Conservation (phyloP, 306 rosid genomes). For the Vicia villosa region DNA sequence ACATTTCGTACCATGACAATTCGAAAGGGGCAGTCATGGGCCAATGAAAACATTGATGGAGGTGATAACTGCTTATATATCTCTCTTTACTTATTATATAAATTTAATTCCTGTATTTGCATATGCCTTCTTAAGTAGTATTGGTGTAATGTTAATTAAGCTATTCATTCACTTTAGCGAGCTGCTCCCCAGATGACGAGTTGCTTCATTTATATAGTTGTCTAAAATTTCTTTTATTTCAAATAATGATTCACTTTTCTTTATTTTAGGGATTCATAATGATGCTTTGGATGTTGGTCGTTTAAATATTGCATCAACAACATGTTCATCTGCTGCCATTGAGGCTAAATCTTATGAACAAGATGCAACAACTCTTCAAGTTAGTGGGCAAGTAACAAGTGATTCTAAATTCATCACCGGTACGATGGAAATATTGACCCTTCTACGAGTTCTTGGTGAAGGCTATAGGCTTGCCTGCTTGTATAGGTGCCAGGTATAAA, state of each 20-base stretch:
- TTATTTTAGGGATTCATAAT: constrained; percentile 61
- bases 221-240: constrained; percentile 14
- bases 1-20: constrained; percentile 67
- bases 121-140: constrained; percentile 22
- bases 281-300: constrained; percentile 67
- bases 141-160: constrained; percentile 7
- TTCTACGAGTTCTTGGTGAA: constrained; percentile 85
- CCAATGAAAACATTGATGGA: constrained; percentile 87
- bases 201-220: constrained; percentile 5
- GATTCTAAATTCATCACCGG: constrained; percentile 64
- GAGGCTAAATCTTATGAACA: constrained; percentile 67
- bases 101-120: constrained; percentile 7
- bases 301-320: constrained; percentile 49
- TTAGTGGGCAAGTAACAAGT: constrained; percentile 50
- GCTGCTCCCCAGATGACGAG: constrained; percentile 14
- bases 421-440: constrained; percentile 69
- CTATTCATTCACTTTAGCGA: constrained; percentile 9
- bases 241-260: constrained; percentile 27
- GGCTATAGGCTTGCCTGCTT: constrained; percentile 90
- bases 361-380: constrained; percentile 53
- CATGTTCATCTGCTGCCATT: constrained; percentile 55
- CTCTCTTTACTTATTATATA: constrained; percentile 11
- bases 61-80: constrained; percentile 48
- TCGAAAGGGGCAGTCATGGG: constrained; percentile 87
- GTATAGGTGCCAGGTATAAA: constrained; percentile 78